A percentile compares a stretch with the other conserved stretches of the same genome.
Evolutionary conservation across 2,329 filamentous ascomycete genomes (phyloP).

Genomic region (Fusarium verrucosum): DNA sequence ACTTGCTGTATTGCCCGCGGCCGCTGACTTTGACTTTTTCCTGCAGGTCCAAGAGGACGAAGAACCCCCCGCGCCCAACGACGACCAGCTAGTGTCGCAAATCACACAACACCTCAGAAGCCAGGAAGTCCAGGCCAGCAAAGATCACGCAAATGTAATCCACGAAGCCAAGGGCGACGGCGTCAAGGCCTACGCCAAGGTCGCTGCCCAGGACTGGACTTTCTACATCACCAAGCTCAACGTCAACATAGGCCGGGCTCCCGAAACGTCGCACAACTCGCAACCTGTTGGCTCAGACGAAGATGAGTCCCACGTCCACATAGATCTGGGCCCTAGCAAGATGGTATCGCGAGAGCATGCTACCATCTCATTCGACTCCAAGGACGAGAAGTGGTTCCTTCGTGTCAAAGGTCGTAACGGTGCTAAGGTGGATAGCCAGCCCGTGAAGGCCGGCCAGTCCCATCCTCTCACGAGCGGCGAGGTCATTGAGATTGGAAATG

Average conservation of each 20-base stretch:
- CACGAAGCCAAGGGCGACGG: conserved; percentile 70
- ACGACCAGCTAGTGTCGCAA: conserved; percentile 65
- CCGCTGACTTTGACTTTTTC: conserved; percentile 19
- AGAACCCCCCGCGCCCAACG: conserved; percentile 56
- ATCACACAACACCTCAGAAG: conserved; percentile 63
- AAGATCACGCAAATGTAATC: conserved; percentile 70
- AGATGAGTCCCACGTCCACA: conserved; percentile 70
- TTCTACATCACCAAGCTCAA: conserved; percentile 82
- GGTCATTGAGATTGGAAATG: conserved; percentile 89
- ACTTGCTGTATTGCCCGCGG: conserved; percentile 1
- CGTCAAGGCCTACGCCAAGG: conserved; percentile 81
- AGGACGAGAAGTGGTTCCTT: conserved; percentile 80
- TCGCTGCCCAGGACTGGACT: conserved; percentile 83
- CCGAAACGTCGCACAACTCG: conserved; percentile 57
- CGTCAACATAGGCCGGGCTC: conserved; percentile 78
- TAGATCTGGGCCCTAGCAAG: conserved; percentile 88
- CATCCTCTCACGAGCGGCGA: conserved; percentile 82
- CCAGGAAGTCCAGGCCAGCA: conserved; percentile 65
- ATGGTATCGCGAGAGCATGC: conserved; percentile 82
- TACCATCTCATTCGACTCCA: conserved; percentile 75
- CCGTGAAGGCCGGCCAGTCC: conserved; percentile 72
- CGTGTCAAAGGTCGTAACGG: conserved; percentile 92
- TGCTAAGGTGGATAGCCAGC: conserved; percentile 79
- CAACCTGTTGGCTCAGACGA: conserved; percentile 56
- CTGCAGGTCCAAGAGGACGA: conserved; percentile 52